These are phyloP conservation scores for Clarireedia monteithiana DNA, from an alignment of 2,329 filamentous ascomycete genomes.

Conservation along the genomic window DNA sequence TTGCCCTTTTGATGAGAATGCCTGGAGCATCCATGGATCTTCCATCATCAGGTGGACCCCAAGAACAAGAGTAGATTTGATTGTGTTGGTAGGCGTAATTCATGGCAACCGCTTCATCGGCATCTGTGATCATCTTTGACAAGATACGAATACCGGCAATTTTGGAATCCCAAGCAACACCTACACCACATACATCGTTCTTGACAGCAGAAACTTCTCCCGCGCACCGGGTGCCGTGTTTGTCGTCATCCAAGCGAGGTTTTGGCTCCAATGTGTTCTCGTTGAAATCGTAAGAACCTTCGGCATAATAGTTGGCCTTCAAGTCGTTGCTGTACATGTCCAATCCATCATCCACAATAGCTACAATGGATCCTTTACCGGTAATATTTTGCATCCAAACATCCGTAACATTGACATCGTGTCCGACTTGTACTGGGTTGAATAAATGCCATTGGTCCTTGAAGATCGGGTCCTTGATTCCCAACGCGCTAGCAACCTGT, in stretches of 20 bases:
- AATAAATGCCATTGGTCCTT: constrained; percentile 91
- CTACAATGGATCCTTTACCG: constrained; percentile 79
- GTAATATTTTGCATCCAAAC: constrained; percentile 89
- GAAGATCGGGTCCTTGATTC: constrained; percentile 86
- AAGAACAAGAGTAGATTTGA: constrained; percentile 97
- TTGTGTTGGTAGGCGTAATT: constrained; percentile 90
- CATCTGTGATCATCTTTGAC: constrained; percentile 81
- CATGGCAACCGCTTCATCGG: constrained; percentile 85
- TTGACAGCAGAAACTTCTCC: constrained; percentile 88
- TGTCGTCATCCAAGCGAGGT: constrained; percentile 76
- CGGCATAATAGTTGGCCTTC: constrained; percentile 86
- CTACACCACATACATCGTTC: constrained; percentile 92
- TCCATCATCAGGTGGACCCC: constrained; percentile 93
- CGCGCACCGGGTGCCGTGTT: constrained; percentile 87
- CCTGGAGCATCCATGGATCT: constrained; percentile 89
- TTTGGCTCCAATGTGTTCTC: constrained; percentile 71
- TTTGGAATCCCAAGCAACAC: constrained; percentile 86
- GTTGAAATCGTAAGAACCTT: constrained; percentile 95
- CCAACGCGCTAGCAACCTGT: constrained; percentile 55
- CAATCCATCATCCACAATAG: constrained; percentile 91
- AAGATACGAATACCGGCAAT: constrained; percentile 90
- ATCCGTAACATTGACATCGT: constrained; percentile 94
- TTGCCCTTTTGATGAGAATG: constrained; percentile 78
- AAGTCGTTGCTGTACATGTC: constrained; percentile 94
- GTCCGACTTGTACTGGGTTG: constrained; percentile 71